phyloP scores from a whole-genome alignment of 75 land plant species.

The Azolla pinnata region DNA sequence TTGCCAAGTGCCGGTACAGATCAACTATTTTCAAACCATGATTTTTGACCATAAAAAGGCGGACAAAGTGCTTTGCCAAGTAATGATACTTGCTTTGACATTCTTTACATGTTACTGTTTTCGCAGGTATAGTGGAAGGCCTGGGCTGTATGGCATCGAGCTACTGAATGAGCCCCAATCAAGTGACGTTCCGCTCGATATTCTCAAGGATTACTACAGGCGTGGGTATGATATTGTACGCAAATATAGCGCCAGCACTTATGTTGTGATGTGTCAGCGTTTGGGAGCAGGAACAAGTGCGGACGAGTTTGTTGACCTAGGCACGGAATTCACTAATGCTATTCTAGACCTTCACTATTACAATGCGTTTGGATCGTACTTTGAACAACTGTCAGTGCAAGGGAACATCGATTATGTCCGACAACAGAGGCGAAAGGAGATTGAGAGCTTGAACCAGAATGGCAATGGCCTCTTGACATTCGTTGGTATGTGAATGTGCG shows the following conservation, averaged over 20 bases:
- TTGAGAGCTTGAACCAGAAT: conserved; percentile 22
- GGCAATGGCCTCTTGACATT: conserved; percentile 47
- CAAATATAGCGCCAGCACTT: conserved; percentile 50
- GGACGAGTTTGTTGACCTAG: conserved; percentile 52
- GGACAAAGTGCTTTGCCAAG: no score
- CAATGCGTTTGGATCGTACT: conserved; percentile 54
- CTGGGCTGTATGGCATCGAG: conserved; percentile 64
- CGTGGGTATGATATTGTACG: conserved; percentile 61
- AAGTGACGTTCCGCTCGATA: conserved; percentile 44
- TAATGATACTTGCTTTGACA: no score
- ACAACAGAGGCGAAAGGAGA: conserved; percentile 28
- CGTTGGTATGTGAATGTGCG: conserved; percentile 67
- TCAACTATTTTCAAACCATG: no score
- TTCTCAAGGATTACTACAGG: conserved; percentile 44
- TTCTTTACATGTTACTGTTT: no score
- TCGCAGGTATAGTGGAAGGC: conserved; percentile 54
- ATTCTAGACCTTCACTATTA: conserved; percentile 77
- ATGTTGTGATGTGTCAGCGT: conserved; percentile 70
- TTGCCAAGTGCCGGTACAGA: no score
- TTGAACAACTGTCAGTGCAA: conserved; percentile 23
- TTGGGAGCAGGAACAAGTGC: conserved; percentile 68
- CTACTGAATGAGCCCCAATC: conserved; percentile 70
- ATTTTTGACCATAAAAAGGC: no score
- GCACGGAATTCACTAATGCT: conserved; percentile 23
- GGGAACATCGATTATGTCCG: conserved; percentile 57